A percentile compares a stretch with the other conserved stretches of the same genome.
phyloP scores from a whole-genome alignment of 83 land plant genomes.

The Picea mariana region DNA sequence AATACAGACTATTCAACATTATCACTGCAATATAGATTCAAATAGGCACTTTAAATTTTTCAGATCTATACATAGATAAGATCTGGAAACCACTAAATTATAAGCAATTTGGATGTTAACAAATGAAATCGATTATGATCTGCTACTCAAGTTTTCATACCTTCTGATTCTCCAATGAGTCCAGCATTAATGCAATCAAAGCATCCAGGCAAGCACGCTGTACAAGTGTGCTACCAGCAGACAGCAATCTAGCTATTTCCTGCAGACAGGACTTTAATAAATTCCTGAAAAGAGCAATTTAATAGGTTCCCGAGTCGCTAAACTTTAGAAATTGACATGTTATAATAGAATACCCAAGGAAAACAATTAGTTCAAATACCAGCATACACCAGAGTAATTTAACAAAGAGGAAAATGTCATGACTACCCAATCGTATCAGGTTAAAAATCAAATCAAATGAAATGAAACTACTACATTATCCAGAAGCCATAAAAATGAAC shows the following conservation, averaged over 20 bases:
- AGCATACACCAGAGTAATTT: not conserved
- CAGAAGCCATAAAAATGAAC: too few relatives aligned
- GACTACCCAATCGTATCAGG: not conserved
- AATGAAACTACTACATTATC: too few relatives aligned
- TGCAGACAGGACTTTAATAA: conserved; percentile 22
- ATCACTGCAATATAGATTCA: not conserved
- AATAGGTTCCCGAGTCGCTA: too few relatives aligned
- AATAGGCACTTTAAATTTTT: not conserved
- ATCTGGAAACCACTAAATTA: not conserved
- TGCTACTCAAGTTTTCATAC: conserved; percentile 29
- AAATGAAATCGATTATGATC: not conserved
- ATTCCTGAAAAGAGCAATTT: not conserved
- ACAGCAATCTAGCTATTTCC: conserved; percentile 72
- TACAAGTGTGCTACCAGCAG: conserved; percentile 65
- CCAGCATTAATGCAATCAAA: conserved; percentile 42
- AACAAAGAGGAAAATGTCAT: not conserved
- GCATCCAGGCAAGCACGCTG: conserved; percentile 89
- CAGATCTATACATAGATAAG: not conserved
- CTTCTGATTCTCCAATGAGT: conserved; percentile 54
- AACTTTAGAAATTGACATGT: not conserved
- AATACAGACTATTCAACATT: not conserved
- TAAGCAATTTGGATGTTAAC: not conserved
- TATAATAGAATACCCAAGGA: not conserved
- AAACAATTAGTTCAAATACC: not conserved
- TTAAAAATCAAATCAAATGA: too few relatives aligned